Conservation (phyloP, 2,329 filamentous ascomycete species). For the Ascochyta koolunga region DNA sequence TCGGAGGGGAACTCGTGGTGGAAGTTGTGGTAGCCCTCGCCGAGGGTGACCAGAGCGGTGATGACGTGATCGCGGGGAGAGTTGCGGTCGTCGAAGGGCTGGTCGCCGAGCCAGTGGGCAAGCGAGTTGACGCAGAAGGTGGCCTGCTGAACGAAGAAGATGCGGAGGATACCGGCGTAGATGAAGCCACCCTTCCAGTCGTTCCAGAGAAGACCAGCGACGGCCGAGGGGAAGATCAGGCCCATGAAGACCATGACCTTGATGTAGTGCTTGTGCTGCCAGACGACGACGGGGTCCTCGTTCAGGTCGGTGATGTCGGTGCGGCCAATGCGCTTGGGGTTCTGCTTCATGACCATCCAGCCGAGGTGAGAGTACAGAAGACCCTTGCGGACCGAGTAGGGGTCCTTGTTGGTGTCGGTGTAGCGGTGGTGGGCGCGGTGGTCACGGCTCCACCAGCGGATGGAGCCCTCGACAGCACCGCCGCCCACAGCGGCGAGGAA, state of each 20-base stretch:
- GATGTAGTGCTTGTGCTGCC: conserved; percentile 58
- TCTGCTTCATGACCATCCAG: conserved; percentile 63
- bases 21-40: conserved; percentile 55
- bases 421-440: conserved; percentile 60
- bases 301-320: conserved; percentile 59
- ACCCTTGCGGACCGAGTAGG: conserved; percentile 60
- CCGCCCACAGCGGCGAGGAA: conserved; percentile 57
- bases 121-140: conserved; percentile 63
- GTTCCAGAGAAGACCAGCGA: conserved; percentile 56
- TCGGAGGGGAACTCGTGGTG: conserved; percentile 54
- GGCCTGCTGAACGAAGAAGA: conserved; percentile 60
- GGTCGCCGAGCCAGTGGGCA: conserved; percentile 59
- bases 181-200: conserved; percentile 58
- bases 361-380: conserved; percentile 58
- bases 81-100: conserved; percentile 54
- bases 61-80: conserved; percentile 52
- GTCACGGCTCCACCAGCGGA: conserved; percentile 58
- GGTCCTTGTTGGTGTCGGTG: conserved; percentile 60
- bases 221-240: conserved; percentile 55
- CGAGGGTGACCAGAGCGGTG: conserved; percentile 52
- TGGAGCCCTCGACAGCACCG: conserved; percentile 57
- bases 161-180: conserved; percentile 59
- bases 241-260: conserved; percentile 57
- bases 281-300: conserved; percentile 58
- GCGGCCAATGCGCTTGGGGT: conserved; percentile 59